These are phyloP conservation scores for Cerrena zonata DNA, from an alignment of 1,284 basidiomycete genomes.

Conservation along the genomic window DNA sequence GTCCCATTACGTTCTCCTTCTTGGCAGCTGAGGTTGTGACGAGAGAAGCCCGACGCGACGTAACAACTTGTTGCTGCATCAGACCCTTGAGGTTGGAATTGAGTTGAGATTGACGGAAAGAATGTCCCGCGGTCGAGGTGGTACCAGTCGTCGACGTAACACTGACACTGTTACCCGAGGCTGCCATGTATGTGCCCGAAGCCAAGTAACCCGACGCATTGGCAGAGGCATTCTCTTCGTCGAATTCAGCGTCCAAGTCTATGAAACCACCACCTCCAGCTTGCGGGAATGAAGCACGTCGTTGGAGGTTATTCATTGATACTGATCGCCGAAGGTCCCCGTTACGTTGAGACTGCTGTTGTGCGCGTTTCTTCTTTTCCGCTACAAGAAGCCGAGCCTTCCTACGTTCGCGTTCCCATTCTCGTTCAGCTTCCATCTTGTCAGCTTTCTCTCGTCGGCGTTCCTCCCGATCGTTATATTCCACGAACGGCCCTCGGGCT, in stretches of 20 bases:
- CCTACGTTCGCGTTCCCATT: slow-evolving; percentile 36
- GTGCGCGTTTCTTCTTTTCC: slow-evolving; percentile 38
- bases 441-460: slow-evolving; percentile 56
- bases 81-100: slow-evolving; percentile 51
- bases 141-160: slow-evolving; percentile 86
- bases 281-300: slow-evolving; percentile 35
- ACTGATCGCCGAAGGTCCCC: slow-evolving; percentile 69
- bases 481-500: slow-evolving; percentile 65
- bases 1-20: slow-evolving; percentile 52
- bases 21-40: slow-evolving; percentile 26
- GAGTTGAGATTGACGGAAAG: slow-evolving; percentile 40
- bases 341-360: slow-evolving; percentile 33
- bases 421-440: slow-evolving; percentile 44
- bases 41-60: slow-evolving; percentile 47
- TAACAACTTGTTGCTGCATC: slow-evolving; percentile 58
- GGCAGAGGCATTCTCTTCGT: slow-evolving; percentile 45
- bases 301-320: slow-evolving; percentile 73
- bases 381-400: slow-evolving; percentile 33
- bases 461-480: slow-evolving; percentile 68
- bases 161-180: slow-evolving; percentile 90
- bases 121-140: slow-evolving; percentile 66
- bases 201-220: slow-evolving; percentile 67
- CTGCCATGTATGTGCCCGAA: slow-evolving; percentile 70
- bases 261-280: slow-evolving; percentile 32
- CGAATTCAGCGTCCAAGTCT: slow-evolving; percentile 40